Percentiles rank a stretch among this genome's conserved stretches.
Evolutionary conservation across 495 filamentous ascomycete species (phyloP).

Genomic region (Podospora tetraspora): DNA sequence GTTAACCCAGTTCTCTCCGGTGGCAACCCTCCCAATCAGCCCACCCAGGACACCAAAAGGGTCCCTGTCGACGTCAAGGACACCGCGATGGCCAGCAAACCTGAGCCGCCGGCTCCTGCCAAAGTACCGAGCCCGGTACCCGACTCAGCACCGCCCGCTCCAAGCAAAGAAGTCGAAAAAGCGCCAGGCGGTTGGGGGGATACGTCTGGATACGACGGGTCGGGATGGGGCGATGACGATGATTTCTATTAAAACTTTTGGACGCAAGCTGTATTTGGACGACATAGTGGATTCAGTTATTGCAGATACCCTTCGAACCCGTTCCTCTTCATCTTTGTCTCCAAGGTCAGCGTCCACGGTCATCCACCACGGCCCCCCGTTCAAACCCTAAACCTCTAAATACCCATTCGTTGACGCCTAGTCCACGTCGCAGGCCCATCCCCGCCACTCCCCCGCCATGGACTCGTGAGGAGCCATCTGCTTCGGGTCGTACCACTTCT

Average conservation of each 20-base stretch:
- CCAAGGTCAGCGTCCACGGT: no score
- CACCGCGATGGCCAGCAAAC: neutral
- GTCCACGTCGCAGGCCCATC: no score
- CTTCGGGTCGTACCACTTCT: no score
- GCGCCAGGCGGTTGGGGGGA: slow-evolving; percentile 12
- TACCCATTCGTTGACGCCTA: no score
- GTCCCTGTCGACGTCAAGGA: neutral
- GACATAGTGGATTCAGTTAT: neutral
- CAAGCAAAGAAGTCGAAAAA: neutral
- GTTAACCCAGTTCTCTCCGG: neutral
- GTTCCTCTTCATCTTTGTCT: no score
- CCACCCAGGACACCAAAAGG: neutral
- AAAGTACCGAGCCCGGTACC: neutral
- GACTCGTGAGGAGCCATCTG: no score
- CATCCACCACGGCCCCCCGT: no score
- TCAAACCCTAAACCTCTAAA: no score
- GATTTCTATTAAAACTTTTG: neutral
- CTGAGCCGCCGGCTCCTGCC: neutral
- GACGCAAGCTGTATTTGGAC: neutral
- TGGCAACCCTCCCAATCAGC: neutral
- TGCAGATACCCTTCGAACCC: neutral
- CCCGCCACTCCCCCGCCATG: no score
- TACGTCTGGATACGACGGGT: slow-evolving; percentile 23
- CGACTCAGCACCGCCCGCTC: neutral
- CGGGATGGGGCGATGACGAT: slow-evolving; percentile 26